These are phyloP conservation scores for Tripterygium wilfordii DNA, from an alignment of 177 flowering plant species.

Conservation along the genomic window DNA sequence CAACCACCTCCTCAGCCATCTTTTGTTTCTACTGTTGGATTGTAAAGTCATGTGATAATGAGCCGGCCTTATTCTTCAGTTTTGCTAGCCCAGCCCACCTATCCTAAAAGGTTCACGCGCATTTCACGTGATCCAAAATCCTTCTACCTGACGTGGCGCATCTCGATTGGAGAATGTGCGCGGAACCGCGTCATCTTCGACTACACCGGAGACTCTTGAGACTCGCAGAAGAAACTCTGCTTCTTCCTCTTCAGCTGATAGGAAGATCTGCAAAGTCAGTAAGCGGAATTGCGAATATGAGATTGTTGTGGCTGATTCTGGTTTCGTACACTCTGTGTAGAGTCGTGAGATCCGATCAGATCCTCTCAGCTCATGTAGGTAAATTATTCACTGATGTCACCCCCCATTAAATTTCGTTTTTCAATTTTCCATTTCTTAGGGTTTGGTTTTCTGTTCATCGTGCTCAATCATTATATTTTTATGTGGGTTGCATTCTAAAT, in stretches of 20 bases:
- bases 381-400: neutral
- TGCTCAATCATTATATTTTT: neutral
- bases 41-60: neutral
- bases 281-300: constrained; percentile 15
- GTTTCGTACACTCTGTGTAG: constrained; percentile 15
- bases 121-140: too few species aligned
- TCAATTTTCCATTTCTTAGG: neutral
- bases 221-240: too few species aligned
- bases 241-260: neutral
- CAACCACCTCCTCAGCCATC: constrained; percentile 1
- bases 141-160: too few species aligned
- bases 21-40: constrained; percentile 1
- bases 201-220: too few species aligned
- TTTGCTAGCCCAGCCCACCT: too few species aligned
- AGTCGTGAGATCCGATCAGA: constrained; percentile 39
- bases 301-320: constrained; percentile 9
- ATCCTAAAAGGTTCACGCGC: too few species aligned
- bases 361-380: constrained; percentile 51
- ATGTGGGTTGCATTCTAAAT: too few species aligned
- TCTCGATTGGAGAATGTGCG: too few species aligned
- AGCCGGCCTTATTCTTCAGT: neutral
- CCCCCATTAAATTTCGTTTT: neutral
- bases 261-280: neutral
- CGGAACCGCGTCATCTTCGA: too few species aligned
- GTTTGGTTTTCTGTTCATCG: neutral